Percentiles rank a stretch among this genome's conserved stretches.
Conservation (phyloP, 78 protist genomes). For the Isochrysis galbana region DNA sequence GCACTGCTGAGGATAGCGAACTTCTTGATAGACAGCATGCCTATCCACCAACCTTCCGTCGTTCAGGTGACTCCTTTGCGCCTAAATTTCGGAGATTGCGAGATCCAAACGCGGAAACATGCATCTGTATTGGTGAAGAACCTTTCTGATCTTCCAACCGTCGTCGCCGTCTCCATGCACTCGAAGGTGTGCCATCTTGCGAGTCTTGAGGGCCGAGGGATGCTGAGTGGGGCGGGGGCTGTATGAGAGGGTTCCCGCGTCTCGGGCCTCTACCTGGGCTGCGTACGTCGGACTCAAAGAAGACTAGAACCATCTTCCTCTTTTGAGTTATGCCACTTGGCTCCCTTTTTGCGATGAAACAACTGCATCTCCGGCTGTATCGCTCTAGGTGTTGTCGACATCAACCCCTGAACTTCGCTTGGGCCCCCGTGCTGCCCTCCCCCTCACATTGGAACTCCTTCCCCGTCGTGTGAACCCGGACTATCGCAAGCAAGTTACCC, state of each 20-base stretch:
- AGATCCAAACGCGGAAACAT: conserved; percentile 34
- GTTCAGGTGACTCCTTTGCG: too few relatives aligned
- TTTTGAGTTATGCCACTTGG: too few relatives aligned
- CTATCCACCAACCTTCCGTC: conserved; percentile 40
- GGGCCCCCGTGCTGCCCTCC: background rate
- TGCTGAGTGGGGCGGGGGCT: too few relatives aligned
- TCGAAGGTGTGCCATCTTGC: conserved; percentile 49
- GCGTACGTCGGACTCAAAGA: too few relatives aligned
- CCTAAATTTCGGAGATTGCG: conserved; percentile 65
- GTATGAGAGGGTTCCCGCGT: too few relatives aligned
- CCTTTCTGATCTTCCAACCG: conserved; percentile 61
- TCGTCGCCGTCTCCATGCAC: conserved; percentile 32
- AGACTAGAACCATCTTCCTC: too few relatives aligned
- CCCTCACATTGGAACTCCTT: background rate
- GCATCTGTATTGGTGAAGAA: conserved; percentile 20
- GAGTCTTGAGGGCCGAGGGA: background rate
- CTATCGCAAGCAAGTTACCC: background rate
- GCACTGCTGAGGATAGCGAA: too few relatives aligned
- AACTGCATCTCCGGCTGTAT: background rate
- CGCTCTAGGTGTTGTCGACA: background rate
- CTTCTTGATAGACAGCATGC: too few relatives aligned
- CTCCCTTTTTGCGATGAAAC: too few relatives aligned
- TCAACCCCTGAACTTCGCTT: background rate
- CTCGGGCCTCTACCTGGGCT: background rate
- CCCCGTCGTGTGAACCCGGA: background rate